Percentiles rank a stretch among this genome's conserved stretches.
Evolutionary conservation across 2,329 filamentous ascomycete species (phyloP).

Genomic region (Sporothrix sp.): DNA sequence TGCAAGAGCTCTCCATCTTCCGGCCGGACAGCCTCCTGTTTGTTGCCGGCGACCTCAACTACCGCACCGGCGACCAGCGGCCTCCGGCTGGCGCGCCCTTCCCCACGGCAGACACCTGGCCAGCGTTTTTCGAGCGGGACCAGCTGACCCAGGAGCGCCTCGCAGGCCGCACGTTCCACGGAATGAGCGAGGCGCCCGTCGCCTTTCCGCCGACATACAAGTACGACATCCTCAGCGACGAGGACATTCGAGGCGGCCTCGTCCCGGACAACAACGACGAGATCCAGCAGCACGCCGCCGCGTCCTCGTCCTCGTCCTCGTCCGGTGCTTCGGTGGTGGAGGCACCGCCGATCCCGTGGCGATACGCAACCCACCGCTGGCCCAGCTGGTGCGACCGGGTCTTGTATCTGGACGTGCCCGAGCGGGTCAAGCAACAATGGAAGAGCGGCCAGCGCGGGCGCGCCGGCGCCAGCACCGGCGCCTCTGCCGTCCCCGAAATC

Average conservation of each 20-base stretch:
- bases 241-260: constrained; percentile 22
- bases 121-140: constrained; percentile 59
- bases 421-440: constrained; percentile 33
- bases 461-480: not conserved
- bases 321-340: too few species aligned
- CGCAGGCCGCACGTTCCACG: constrained; percentile 64
- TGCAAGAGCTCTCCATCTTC: constrained; percentile 60
- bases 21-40: constrained; percentile 68
- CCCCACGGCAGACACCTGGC: constrained; percentile 56
- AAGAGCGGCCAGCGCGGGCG: not conserved
- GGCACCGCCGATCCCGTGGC: constrained; percentile 49
- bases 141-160: constrained; percentile 66
- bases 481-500: constrained; percentile 21
- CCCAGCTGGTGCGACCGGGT: constrained; percentile 92
- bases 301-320: too few species aligned
- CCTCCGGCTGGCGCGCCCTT: constrained; percentile 53
- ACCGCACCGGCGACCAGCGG: constrained; percentile 63
- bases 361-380: constrained; percentile 74
- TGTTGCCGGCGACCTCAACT: constrained; percentile 88
- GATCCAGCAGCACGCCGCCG: constrained; percentile 14
- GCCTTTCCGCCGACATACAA: constrained; percentile 92
- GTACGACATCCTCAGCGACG: constrained; percentile 43
- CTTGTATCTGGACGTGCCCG: constrained; percentile 58
- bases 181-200: constrained; percentile 64
- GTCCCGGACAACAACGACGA: constrained; percentile 24